Base-by-base conservation (phyloP, 2,329 filamentous ascomycete species). In the Chalara sp. region DNA sequence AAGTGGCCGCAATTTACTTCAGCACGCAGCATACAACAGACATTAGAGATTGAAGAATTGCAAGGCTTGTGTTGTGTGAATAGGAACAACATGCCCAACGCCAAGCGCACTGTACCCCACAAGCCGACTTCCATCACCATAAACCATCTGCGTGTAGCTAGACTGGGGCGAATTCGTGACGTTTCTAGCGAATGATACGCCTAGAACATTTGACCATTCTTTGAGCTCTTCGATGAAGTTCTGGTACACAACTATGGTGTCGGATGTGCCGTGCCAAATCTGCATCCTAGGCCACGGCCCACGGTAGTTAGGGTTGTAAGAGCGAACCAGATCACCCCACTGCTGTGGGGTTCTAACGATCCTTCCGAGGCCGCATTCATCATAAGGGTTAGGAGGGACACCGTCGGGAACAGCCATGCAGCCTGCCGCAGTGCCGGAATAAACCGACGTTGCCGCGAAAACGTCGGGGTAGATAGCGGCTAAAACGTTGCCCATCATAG, bases 361-460 rank as follows among this genome's bases (percentile, higher is more conserved):
- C 28, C 49, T 31, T 46, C 60, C 60, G 35, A 46, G 47, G 3
- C 77, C 70, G 63, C 79, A 82, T 0, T 70, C 68, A 45, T 63
- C 71, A 67, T 79, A 81, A 78, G 78, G 80, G 1, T 67, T 71
- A 48, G 70, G 72, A 45, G 71, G 69, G 70, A 78, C 77, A 11
- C 53, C 48, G 30, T 57, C 52, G 1, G 69, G 63, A 57, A 57
- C 56, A 46, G 45, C 56, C 70, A 75, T 49, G 60, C 73, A 76
- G 13, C 70, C 72, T 5, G 70, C 71, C 0, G 72, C 65, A 0
- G 71, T 69, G 45, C 73, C 72, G 2, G 70, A 66, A 60, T 74
- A 75, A 30, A 62, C 69, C 10, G 68, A 67, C 6, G 63, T 72
- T 4, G 72, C 73, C 5, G 65, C 64, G 59, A 76, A 73, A 32